Conservation (phyloP, 2,329 filamentous ascomycete genomes). For the Nannizzia gypsea region DNA sequence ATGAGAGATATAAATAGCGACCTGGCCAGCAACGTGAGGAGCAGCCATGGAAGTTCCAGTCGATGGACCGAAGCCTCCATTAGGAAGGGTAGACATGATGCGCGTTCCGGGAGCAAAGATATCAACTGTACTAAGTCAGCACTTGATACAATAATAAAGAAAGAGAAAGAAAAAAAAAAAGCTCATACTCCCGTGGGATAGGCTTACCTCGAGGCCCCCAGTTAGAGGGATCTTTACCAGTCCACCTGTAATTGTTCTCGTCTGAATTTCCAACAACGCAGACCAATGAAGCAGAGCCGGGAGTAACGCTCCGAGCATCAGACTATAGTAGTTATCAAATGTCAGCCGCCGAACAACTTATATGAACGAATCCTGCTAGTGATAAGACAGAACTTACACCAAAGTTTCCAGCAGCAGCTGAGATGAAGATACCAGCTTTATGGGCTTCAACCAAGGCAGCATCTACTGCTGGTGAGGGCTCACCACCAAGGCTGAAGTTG, state of each 20-base stretch:
- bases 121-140: slow-evolving; percentile 31
- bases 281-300: slow-evolving; percentile 27
- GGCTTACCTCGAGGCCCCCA: slow-evolving; percentile 25
- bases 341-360: background rate
- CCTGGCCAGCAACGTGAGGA: slow-evolving; percentile 41
- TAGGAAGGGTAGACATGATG: slow-evolving; percentile 40
- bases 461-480: slow-evolving; percentile 27
- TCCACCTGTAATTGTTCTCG: slow-evolving; percentile 22
- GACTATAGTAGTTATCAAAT: slow-evolving; percentile 10
- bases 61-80: slow-evolving; percentile 36
- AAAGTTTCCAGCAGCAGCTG: slow-evolving; percentile 33
- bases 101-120: slow-evolving; percentile 46
- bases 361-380: background rate
- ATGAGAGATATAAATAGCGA: slow-evolving; percentile 39
- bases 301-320: slow-evolving; percentile 25
- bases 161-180: no score
- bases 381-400: slow-evolving; percentile 12
- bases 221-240: slow-evolving; percentile 24
- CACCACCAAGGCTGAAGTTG: slow-evolving; percentile 29
- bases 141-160: no score
- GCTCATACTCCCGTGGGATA: no score
- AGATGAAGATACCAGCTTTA: slow-evolving; percentile 28
- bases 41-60: slow-evolving; percentile 28
- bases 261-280: slow-evolving; percentile 32
- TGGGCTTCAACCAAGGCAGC: slow-evolving; percentile 27